Evolutionary conservation across 495 filamentous ascomycete genomes (phyloP).

Genomic region (Hypoxylon intermedium): DNA sequence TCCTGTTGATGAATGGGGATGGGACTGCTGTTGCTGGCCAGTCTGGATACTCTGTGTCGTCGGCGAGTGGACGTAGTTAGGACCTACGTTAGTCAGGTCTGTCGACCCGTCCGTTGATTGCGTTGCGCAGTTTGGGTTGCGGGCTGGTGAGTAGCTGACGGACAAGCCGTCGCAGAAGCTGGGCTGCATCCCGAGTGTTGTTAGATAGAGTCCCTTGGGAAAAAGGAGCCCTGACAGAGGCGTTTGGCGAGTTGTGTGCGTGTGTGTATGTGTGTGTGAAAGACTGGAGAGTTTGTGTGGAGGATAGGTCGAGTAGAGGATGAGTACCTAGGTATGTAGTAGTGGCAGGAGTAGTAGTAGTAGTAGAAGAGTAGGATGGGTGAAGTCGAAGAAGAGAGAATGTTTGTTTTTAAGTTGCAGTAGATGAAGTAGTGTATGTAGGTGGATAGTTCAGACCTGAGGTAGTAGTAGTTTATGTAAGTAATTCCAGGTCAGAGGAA

Average conservation of each 20-base stretch:
- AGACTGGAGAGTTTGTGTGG: too few species aligned
- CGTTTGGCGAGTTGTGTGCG: too few species aligned
- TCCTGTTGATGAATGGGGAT: neutral
- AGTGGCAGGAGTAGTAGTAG: too few species aligned
- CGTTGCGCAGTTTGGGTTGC: conserved; percentile 17
- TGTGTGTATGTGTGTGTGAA: conserved; percentile 4
- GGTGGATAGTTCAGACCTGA: too few species aligned
- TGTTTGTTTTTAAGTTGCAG: too few species aligned
- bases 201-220: too few species aligned
- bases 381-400: too few species aligned
- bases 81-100: conserved; percentile 3
- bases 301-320: too few species aligned
- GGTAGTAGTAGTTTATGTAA: too few species aligned
- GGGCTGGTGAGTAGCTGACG: conserved; percentile 14
- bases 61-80: conserved; percentile 24
- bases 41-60: conserved; percentile 13
- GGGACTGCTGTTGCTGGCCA: conserved; percentile 4
- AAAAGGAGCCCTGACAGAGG: neutral
- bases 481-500: neutral
- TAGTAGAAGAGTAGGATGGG: too few species aligned
- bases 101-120: conserved; percentile 26
- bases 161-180: conserved; percentile 20
- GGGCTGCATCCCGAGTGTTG: conserved; percentile 22
- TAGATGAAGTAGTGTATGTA: too few species aligned
- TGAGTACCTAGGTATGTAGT: too few species aligned